Conservation (phyloP, 805 yeast species). For the Teunomyces aglyptinius region DNA sequence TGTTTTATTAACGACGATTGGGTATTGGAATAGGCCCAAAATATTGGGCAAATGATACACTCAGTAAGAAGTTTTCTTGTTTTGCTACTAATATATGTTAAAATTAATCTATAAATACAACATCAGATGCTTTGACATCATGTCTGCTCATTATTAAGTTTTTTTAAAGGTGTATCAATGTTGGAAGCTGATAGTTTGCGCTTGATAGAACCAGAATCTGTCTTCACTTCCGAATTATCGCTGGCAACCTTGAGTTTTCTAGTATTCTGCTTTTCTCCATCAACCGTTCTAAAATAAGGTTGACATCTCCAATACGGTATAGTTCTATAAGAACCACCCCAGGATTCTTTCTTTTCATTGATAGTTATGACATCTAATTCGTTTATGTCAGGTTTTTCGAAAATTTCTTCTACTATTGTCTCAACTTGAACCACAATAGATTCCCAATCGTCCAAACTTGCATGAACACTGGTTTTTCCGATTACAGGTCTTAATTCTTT, state of each 20-base stretch:
- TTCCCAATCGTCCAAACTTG: constrained; percentile 43
- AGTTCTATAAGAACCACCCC: constrained; percentile 81
- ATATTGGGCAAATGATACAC: constrained; percentile 36
- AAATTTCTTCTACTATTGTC: constrained; percentile 56
- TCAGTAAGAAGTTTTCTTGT: constrained; percentile 4
- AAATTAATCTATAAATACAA: no score
- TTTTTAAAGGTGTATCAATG: not conserved
- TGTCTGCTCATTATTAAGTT: not conserved
- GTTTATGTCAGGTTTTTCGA: constrained; percentile 48
- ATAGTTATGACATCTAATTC: constrained; percentile 53
- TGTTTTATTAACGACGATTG: constrained; percentile 34
- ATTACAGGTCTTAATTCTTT: constrained; percentile 75
- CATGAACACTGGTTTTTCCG: constrained; percentile 50
- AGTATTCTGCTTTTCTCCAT: constrained; percentile 58
- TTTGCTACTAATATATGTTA: not conserved
- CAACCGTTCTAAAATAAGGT: constrained; percentile 88
- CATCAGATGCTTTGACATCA: not conserved
- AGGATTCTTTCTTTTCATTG: constrained; percentile 50
- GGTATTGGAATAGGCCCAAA: constrained; percentile 37
- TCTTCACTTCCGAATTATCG: constrained; percentile 9
- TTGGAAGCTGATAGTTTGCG: not conserved
- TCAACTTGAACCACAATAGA: constrained; percentile 65
- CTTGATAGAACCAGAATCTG: not conserved
- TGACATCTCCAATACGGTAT: constrained; percentile 97
- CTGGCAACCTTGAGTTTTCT: constrained; percentile 41